Conservation (phyloP, 139 green algal genomes). For the Haematococcus lacustris region DNA sequence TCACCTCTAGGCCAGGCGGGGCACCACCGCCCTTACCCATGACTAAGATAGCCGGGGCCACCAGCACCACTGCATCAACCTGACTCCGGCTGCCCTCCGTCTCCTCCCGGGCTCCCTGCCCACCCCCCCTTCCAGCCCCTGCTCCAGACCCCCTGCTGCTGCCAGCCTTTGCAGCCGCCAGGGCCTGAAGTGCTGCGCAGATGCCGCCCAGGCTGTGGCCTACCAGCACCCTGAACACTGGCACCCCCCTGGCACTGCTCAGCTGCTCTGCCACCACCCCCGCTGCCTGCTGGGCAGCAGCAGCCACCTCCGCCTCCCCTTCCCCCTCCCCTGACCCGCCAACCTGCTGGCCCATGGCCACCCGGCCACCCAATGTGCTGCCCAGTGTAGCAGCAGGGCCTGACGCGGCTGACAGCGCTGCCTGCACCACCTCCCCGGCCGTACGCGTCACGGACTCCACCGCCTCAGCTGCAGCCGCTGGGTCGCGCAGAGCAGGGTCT, state of each 20-base stretch:
- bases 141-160: not conserved
- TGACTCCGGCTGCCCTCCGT: too few relatives aligned
- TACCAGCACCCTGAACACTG: constrained; percentile 45
- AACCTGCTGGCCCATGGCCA: too few relatives aligned
- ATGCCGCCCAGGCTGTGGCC: constrained; percentile 71
- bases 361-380: too few relatives aligned
- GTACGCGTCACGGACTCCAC: too few relatives aligned
- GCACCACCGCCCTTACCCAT: too few relatives aligned
- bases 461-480: too few relatives aligned
- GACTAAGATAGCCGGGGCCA: constrained; percentile 73
- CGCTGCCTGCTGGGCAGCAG: not conserved
- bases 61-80: constrained; percentile 56
- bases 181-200: constrained; percentile 46
- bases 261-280: constrained; percentile 1
- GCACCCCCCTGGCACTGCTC: not conserved
- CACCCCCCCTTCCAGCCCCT: constrained; percentile 68
- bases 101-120: too few relatives aligned
- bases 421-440: not conserved
- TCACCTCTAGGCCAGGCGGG: not conserved
- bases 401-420: not conserved
- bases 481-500: too few relatives aligned
- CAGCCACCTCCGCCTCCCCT: constrained; percentile 2
- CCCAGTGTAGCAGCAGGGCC: not conserved
- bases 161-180: not conserved
- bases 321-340: constrained; percentile 6